Evolutionary conservation across 768 basidiomycete genomes (phyloP), one percentile per base, ranked within the genome.

Genomic region (Amanita fuliginea): DNA sequence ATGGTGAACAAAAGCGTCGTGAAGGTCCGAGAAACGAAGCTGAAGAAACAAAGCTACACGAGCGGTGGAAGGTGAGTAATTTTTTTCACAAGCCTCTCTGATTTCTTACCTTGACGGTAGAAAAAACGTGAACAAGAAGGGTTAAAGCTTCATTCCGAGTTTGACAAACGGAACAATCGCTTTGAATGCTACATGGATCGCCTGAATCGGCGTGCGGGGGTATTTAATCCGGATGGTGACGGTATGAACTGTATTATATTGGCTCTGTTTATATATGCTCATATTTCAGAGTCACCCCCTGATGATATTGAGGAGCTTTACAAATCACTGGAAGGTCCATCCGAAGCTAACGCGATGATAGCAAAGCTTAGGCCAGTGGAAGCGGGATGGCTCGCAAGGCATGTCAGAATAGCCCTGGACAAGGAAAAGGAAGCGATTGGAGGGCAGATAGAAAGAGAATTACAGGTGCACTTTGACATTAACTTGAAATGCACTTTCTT

Each of bases 381-480:
- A 46, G 81, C 86, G 14, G 76, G 78, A 3, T 87, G 78, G 76
- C 65, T 90, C 10, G 76, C 80, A 2, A 63, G 62, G 26, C 71
- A 77, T 53, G 75, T 80, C 33, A 67, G 64, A 4, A 70, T 74
- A 34, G 72, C 71, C 49, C 60, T 73, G 14, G 65, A 71, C 30
- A 67, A 65, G 43, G 79, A 80, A 24, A 69, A 68, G 11, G 76
- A 80, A 46, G 65, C 62, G 10, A 65, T 73, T 14, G 67, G 64
- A 11, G 76, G 75, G 8, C 81, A 86, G 44, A 77, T 93, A 30
- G 83, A 85, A 53, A 68, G 71, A 45, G 87, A 93, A 55, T 68
- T 96, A 6, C 69, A 78, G 61, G 92, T 91, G 57, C 42, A 74
- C 62, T 26, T 10, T 8, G 4, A 13, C 34, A 18, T 43, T 24